phyloP scores from a whole-genome alignment of 164 flowering plant species.

The Tinospora cordifolia region DNA sequence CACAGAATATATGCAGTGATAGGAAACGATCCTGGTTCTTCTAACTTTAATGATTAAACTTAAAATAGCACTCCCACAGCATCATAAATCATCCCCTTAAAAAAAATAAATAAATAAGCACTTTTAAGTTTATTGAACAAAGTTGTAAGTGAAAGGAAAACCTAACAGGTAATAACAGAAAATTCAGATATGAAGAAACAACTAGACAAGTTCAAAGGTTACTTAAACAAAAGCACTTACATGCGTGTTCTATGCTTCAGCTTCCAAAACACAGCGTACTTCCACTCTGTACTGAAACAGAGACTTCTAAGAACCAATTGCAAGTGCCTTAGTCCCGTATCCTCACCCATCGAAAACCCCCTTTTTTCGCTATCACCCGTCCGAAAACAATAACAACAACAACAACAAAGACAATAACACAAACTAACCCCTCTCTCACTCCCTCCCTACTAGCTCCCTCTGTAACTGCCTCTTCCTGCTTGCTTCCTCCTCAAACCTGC shows the following conservation, averaged over 20 bases:
- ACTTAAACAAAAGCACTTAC: conserved; percentile 30
- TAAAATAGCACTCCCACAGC: too few relatives aligned
- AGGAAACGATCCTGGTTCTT: too few relatives aligned
- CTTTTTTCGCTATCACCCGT: conserved; percentile 7
- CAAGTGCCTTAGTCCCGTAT: conserved; percentile 42
- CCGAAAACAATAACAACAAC: too few relatives aligned
- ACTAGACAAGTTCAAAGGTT: not conserved
- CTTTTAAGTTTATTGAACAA: too few relatives aligned
- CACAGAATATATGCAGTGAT: too few relatives aligned
- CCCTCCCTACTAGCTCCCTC: conserved; percentile 59
- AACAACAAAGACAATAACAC: not conserved
- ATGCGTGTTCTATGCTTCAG: conserved; percentile 54
- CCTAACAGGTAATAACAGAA: too few relatives aligned
- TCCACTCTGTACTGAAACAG: conserved; percentile 57
- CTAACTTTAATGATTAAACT: too few relatives aligned
- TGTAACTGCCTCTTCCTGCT: conserved; percentile 87
- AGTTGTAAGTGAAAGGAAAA: too few relatives aligned
- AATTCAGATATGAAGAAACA: too few relatives aligned
- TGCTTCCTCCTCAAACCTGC: conserved; percentile 85
- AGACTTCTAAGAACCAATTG: conserved; percentile 48
- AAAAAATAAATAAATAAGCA: too few relatives aligned
- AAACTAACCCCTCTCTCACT: conserved; percentile 3
- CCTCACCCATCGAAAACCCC: conserved; percentile 3
- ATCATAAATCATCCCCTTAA: too few relatives aligned
- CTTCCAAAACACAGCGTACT: conserved; percentile 72